Evolutionary conservation across 2,329 filamentous ascomycete genomes (phyloP), one percentile per base, ranked within the genome.

Genomic region (Aspergillus neotritici): DNA sequence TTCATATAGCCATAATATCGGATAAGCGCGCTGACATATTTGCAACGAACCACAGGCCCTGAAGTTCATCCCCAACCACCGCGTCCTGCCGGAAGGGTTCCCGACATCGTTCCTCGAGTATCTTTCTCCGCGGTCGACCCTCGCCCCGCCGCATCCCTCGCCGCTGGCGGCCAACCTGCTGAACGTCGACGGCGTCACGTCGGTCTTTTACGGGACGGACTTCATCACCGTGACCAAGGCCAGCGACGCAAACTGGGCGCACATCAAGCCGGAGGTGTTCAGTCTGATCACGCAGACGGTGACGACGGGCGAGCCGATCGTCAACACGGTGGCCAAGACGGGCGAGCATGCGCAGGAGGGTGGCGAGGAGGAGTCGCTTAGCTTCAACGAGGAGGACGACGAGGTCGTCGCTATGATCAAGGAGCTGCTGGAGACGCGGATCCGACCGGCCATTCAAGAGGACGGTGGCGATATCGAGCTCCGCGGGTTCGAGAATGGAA

Each of bases 371-470:
- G 88, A 94, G 57, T 86, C 80, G 47, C 72, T 95, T 40, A 80
- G 80, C 15, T 95, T 91, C 65, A 83, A 91, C 56, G 89, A 95
- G 62, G 84, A 94, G 50, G 93, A 98, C 64, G 84, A 83, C 53
- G 93, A 98, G 69, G 87, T 96, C 9, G 85, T 98, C 7, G 86
- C 88, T 46, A 97, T 97, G 93, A 97, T 98, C 70, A 95, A 97
- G 72, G 93, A 98, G 70, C 73, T 98, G 28, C 75, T 98, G 30
- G 93, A 98, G 69, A 98, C 93, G 17, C 78, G 93, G 49, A 95
- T 98, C 60, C 79, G 93, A 34, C 93, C 93, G 1, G 87, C 91
- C 1, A 98, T 98, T 50, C 93, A 97, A 66, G 93, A 97, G 65
- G 93, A 98, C 56, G 93, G 93, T 37, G 93, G 93, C 35, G 93